Percentiles rank a stretch among this genome's conserved stretches.
Conservation (phyloP, 2,329 filamentous ascomycete species). For the Ceratocystiopsis minuta region DNA sequence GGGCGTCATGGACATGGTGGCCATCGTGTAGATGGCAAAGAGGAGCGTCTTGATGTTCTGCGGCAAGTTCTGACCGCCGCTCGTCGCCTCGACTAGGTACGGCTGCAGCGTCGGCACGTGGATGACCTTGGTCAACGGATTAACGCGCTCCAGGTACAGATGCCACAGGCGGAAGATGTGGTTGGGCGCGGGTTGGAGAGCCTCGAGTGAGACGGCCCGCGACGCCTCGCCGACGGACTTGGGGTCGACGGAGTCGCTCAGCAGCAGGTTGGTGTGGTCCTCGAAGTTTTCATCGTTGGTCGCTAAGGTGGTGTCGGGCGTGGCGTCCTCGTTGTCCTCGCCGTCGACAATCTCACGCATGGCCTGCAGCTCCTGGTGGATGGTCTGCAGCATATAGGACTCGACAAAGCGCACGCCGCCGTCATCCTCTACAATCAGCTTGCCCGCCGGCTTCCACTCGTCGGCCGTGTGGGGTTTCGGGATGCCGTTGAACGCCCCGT, state of each 20-base stretch:
- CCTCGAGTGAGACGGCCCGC: slow-evolving; percentile 21
- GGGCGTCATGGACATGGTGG: slow-evolving; percentile 34
- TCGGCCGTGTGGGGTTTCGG: too few relatives aligned
- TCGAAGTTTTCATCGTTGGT: slow-evolving; percentile 26
- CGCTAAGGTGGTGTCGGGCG: slow-evolving; percentile 22
- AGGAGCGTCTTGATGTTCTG: slow-evolving; percentile 42
- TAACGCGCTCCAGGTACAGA: slow-evolving; percentile 53
- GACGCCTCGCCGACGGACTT: slow-evolving; percentile 13
- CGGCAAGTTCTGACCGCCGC: slow-evolving; percentile 34
- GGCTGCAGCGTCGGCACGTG: slow-evolving; percentile 54
- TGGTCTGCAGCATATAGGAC: slow-evolving; percentile 32
- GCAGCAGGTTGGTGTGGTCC: slow-evolving; percentile 31
- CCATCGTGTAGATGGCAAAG: slow-evolving; percentile 47
- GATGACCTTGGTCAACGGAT: slow-evolving; percentile 54
- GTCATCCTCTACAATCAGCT: slow-evolving; percentile 36
- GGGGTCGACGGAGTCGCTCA: slow-evolving; percentile 5
- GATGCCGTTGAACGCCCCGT: too few relatives aligned
- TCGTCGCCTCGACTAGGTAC: slow-evolving; percentile 43
- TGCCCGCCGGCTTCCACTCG: slow-evolving; percentile 28
- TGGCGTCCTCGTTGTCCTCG: slow-evolving; percentile 26
- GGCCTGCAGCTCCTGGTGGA: slow-evolving; percentile 39
- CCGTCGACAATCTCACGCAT: slow-evolving; percentile 42
- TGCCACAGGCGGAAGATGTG: slow-evolving; percentile 60
- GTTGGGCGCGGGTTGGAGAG: slow-evolving; percentile 44
- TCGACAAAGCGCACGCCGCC: slow-evolving; percentile 39